Evolutionary conservation across 306 rosid species (phyloP).

Genomic region (Acacia acuminata): DNA sequence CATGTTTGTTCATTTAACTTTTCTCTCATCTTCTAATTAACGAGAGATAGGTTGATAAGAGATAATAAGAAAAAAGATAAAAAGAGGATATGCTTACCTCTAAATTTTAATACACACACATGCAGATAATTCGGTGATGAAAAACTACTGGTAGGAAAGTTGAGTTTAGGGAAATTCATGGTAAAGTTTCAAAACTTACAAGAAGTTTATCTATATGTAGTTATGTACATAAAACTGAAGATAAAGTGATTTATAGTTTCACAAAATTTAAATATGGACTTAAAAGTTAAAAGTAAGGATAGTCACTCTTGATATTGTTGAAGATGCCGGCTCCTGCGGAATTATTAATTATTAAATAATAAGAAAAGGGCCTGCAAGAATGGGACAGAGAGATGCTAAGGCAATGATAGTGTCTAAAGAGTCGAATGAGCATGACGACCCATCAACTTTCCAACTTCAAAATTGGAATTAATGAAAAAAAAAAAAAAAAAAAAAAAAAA

Average conservation of each 20-base stretch:
- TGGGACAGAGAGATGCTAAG: constrained; percentile 19
- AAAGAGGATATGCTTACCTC: too few relatives aligned
- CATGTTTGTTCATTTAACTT: too few relatives aligned
- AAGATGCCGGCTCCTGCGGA: background rate
- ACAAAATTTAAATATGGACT: background rate
- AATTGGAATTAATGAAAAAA: background rate
- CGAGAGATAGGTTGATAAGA: too few relatives aligned
- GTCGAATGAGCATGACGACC: constrained; percentile 10
- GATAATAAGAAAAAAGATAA: too few relatives aligned
- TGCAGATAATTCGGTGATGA: too few relatives aligned
- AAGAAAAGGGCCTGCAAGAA: background rate
- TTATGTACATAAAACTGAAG: background rate
- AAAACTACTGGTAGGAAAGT: too few relatives aligned
- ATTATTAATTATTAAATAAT: background rate
- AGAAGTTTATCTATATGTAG: background rate
- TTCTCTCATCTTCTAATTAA: too few relatives aligned
- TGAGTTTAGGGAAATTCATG: too few relatives aligned
- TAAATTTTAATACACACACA: too few relatives aligned
- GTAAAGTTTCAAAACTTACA: background rate
- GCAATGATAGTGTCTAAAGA: constrained; percentile 35
- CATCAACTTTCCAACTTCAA: constrained; percentile 18
- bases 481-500: constrained; percentile 17
- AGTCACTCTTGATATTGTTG: background rate
- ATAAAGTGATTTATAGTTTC: too few relatives aligned
- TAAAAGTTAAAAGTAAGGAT: background rate